A percentile compares a stretch with the other conserved stretches of the same genome.
These are phyloP conservation scores for Daedalea quercina DNA, from an alignment of 768 basidiomycete species.

Conservation along the genomic window DNA sequence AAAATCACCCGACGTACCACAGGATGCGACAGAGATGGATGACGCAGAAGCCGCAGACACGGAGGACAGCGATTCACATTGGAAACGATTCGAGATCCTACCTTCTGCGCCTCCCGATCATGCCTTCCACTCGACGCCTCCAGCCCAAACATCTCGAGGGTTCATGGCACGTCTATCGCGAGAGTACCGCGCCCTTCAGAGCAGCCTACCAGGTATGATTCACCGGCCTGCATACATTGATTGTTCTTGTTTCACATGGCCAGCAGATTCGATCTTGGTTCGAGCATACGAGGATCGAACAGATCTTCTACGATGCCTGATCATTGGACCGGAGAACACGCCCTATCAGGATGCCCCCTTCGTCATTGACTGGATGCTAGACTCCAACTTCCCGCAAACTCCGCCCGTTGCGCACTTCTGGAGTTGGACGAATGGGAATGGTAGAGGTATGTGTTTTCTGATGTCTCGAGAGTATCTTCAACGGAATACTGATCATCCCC, in stretches of 20 bases:
- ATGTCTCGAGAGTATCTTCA: background rate
- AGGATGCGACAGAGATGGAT: slow-evolving; percentile 19
- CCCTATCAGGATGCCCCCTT: slow-evolving; percentile 95
- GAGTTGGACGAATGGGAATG: slow-evolving; percentile 93
- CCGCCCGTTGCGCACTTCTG: slow-evolving; percentile 87
- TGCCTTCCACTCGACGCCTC: slow-evolving; percentile 59
- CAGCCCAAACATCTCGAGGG: slow-evolving; percentile 58
- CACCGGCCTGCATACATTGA: background rate
- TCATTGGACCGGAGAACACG: slow-evolving; percentile 89
- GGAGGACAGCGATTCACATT: slow-evolving; percentile 37
- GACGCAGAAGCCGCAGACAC: slow-evolving; percentile 22
- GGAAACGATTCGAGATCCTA: slow-evolving; percentile 81
- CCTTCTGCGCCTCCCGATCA: slow-evolving; percentile 77
- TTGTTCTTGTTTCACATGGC: background rate
- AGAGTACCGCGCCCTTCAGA: slow-evolving; percentile 77
- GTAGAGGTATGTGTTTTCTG: slow-evolving; percentile 54
- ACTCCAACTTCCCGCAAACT: slow-evolving; percentile 74
- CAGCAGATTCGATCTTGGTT: slow-evolving; percentile 76
- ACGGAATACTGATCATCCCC: background rate
- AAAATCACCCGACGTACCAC: slow-evolving; percentile 22
- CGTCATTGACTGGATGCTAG: slow-evolving; percentile 90
- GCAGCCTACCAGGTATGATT: slow-evolving; percentile 71
- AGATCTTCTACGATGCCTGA: slow-evolving; percentile 82
- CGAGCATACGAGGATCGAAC: slow-evolving; percentile 86
- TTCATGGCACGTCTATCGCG: slow-evolving; percentile 74